A percentile compares a stretch with the other conserved stretches of the same genome.
These are phyloP conservation scores for Phytophthora megakarya DNA, from an alignment of 352 stramenopile species.

Conservation along the genomic window DNA sequence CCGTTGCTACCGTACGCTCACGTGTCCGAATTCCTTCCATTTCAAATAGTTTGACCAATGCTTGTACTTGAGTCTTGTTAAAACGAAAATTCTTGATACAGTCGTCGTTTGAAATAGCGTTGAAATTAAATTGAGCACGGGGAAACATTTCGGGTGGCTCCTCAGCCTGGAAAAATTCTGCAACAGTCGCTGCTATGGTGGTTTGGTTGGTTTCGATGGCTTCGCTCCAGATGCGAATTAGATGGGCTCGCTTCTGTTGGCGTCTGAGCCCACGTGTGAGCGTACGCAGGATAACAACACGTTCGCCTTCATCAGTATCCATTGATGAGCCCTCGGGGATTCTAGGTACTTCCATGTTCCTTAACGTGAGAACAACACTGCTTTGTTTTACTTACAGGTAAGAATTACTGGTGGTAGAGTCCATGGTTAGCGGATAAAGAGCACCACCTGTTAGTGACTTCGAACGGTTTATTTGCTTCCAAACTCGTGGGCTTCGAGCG, in stretches of 20 bases:
- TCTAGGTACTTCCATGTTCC: too few species aligned
- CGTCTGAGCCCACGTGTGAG: not conserved
- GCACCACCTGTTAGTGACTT: not conserved
- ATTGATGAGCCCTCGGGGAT: not conserved
- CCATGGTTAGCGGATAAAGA: not conserved
- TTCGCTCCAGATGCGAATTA: not conserved
- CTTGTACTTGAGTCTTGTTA: not conserved
- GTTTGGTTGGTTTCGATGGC: not conserved
- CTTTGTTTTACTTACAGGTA: not conserved
- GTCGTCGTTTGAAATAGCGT: not conserved
- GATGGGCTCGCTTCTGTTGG: not conserved
- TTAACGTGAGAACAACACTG: not conserved
- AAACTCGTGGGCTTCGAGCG: not conserved
- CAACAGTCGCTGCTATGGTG: not conserved
- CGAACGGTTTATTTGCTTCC: not conserved
- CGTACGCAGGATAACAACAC: not conserved
- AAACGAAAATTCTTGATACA: not conserved
- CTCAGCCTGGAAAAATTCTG: not conserved
- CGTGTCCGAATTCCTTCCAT: not conserved
- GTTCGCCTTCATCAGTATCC: not conserved
- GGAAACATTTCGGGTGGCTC: not conserved
- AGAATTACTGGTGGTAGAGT: not conserved
- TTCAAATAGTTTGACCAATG: not conserved
- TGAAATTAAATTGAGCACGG: not conserved
- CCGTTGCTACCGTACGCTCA: not conserved